Percentiles rank a stretch among this genome's conserved stretches.
Conservation (phyloP, 2,329 filamentous ascomycete genomes). For the Ceratocystis smalleyi region DNA sequence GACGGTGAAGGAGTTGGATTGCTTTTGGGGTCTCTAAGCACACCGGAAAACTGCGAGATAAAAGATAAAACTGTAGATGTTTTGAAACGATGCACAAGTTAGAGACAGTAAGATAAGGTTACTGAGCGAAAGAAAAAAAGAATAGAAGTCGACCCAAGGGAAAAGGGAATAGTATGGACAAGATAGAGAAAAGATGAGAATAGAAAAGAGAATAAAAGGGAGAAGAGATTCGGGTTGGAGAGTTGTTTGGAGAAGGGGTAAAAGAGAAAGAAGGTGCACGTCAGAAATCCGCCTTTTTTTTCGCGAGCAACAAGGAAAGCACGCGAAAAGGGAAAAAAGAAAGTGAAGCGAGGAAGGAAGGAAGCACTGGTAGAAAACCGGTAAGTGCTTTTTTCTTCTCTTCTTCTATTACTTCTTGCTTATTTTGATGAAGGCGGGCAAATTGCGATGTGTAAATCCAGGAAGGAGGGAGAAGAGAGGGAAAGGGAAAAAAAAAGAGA, state of each 20-base stretch:
- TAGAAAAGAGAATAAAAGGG: neutral
- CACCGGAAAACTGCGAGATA: constrained; percentile 61
- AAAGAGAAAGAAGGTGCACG: neutral
- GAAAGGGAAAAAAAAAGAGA: neutral
- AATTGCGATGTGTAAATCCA: neutral
- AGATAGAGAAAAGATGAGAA: neutral
- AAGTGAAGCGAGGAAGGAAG: neutral
- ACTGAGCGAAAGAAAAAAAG: neutral
- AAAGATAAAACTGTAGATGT: constrained; percentile 59
- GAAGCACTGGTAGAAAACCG: neutral
- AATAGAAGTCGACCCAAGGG: neutral
- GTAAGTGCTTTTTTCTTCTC: neutral
- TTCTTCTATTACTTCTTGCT: neutral
- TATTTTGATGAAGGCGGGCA: neutral
- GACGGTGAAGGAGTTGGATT: constrained; percentile 32
- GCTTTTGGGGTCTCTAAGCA: constrained; percentile 27
- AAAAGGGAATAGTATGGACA: neutral
- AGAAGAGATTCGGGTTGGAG: neutral
- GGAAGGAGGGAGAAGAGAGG: neutral
- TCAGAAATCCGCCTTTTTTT: neutral
- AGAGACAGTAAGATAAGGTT: neutral
- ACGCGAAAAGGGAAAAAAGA: neutral
- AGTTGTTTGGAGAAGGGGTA: neutral
- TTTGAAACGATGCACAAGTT: neutral
- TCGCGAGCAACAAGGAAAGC: neutral